Conservation (phyloP, 345 rosid genomes). For the Linum usitatissimum region DNA sequence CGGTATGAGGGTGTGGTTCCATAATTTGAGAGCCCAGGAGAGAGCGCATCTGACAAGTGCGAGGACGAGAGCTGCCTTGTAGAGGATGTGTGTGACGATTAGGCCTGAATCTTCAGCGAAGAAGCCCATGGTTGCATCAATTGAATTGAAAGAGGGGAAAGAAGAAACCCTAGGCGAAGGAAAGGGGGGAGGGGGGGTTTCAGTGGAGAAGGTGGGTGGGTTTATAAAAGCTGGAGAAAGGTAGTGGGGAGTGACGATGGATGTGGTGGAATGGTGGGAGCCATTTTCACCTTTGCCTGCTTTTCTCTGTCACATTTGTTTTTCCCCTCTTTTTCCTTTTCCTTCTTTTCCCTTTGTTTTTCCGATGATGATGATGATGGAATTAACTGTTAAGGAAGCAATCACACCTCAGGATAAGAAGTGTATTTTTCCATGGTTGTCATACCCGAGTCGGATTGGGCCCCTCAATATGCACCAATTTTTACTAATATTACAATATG, state of each 20-base stretch:
- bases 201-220: conserved; percentile 19
- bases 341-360: too few species aligned
- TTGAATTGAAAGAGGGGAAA: neutral
- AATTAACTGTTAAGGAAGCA: too few species aligned
- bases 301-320: neutral
- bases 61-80: conserved; percentile 61
- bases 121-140: conserved; percentile 35
- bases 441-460: too few species aligned
- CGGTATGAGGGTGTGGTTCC: neutral
- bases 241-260: neutral
- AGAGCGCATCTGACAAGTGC: conserved; percentile 66
- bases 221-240: conserved; percentile 10
- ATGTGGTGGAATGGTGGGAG: neutral
- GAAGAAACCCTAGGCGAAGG: conserved; percentile 4
- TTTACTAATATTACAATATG: too few species aligned
- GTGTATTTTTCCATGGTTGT: too few species aligned
- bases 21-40: conserved; percentile 42
- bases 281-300: neutral
- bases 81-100: conserved; percentile 43
- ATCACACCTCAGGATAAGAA: too few species aligned
- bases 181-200: conserved; percentile 25
- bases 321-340: neutral
- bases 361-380: too few species aligned
- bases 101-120: conserved; percentile 55
- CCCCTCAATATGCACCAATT: too few species aligned